phyloP scores from a whole-genome alignment of 495 filamentous ascomycete species.

The Podospora anserina region DNA sequence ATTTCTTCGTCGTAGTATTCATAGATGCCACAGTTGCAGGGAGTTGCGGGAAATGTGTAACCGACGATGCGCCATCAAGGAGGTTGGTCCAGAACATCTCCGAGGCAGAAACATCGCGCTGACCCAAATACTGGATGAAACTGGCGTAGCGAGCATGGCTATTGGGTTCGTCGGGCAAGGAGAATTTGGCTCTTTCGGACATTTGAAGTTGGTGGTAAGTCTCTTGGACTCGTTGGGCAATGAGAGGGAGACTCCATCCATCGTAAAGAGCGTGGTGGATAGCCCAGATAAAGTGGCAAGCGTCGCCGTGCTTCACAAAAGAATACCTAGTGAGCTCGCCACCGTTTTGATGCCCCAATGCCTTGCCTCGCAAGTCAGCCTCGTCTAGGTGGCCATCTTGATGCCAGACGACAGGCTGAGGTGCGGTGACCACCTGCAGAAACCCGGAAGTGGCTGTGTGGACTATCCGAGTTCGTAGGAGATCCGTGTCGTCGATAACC shows the following conservation, averaged over 20 bases:
- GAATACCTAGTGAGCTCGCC: constrained; percentile 26
- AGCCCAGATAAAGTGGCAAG: constrained; percentile 50
- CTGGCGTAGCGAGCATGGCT: constrained; percentile 27
- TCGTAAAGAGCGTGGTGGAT: constrained; percentile 66
- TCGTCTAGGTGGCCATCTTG: constrained; percentile 18
- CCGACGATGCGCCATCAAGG: constrained; percentile 13
- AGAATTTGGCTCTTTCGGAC: background rate
- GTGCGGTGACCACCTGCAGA: constrained; percentile 25
- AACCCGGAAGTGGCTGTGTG: constrained; percentile 18
- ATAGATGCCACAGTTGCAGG: constrained; percentile 3
- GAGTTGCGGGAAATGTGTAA: constrained; percentile 25
- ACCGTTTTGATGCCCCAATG: constrained; percentile 23
- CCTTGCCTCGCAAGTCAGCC: constrained; percentile 18
- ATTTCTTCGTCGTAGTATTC: constrained; percentile 9
- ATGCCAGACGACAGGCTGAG: constrained; percentile 20
- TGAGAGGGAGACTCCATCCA: constrained; percentile 54
- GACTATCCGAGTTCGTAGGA: constrained; percentile 66
- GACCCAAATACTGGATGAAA: constrained; percentile 33
- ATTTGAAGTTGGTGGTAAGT: constrained; percentile 20
- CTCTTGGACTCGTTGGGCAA: constrained; percentile 45
- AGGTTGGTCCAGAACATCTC: constrained; percentile 31
- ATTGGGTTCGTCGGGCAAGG: background rate
- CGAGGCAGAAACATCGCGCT: constrained; percentile 17
- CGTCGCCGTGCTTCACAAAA: constrained; percentile 17
- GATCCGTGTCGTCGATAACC: constrained; percentile 55